Evolutionary conservation across 1,284 basidiomycete genomes (phyloP).

Genomic region (Trichosporon sp.): DNA sequence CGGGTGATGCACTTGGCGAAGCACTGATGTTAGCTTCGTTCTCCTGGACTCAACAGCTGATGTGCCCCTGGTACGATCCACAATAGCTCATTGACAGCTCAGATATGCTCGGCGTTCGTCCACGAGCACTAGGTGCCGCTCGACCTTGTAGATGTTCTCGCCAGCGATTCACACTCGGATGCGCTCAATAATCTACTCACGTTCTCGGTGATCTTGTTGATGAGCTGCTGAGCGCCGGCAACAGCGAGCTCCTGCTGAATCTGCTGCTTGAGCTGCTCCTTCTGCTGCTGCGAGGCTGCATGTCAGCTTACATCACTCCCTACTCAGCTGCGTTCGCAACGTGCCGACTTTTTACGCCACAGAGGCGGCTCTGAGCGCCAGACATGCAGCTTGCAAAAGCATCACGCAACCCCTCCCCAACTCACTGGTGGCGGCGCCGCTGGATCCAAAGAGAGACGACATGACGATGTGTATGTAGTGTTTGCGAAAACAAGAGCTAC

Average conservation of each 20-base stretch:
- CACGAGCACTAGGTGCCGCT: no score
- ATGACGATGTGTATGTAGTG: neutral
- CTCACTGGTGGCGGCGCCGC: constrained; percentile 3
- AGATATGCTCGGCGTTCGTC: neutral
- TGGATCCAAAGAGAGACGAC: constrained; percentile 14
- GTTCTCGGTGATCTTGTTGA: constrained; percentile 50
- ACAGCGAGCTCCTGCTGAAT: constrained; percentile 48
- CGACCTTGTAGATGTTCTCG: no score
- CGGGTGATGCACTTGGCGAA: constrained; percentile 46
- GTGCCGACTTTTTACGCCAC: neutral
- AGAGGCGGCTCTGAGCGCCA: neutral
- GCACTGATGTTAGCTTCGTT: constrained; percentile 34
- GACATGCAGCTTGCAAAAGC: neutral
- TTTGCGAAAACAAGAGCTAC: neutral
- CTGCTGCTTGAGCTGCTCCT: constrained; percentile 48
- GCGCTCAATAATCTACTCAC: constrained; percentile 26
- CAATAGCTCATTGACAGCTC: no score
- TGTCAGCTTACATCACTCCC: neutral
- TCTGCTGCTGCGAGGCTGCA: constrained; percentile 41
- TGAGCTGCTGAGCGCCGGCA: constrained; percentile 47
- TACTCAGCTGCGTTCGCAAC: neutral
- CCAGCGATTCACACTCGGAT: no score
- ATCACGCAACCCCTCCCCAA: neutral
- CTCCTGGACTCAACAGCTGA: no score
- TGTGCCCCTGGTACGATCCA: no score